Evolutionary conservation across 805 yeast species (phyloP).

Genomic region (Candida namnaoensis): DNA sequence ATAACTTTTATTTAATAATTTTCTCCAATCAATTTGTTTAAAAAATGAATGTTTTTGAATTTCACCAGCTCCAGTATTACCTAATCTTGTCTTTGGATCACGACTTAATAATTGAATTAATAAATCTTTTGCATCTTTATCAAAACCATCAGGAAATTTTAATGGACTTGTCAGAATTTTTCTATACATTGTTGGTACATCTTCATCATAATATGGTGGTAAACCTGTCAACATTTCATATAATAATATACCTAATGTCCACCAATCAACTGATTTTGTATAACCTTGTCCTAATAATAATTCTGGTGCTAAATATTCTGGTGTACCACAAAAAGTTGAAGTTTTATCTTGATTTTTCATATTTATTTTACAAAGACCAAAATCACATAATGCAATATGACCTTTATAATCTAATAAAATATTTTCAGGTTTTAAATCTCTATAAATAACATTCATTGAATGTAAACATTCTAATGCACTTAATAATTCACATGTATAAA

Average conservation of each 20-base stretch:
- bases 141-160: conserved; percentile 82
- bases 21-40: conserved; percentile 83
- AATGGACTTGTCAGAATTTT: conserved; percentile 87
- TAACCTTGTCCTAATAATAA: conserved; percentile 86
- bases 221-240: conserved; percentile 96
- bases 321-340: conserved; percentile 95
- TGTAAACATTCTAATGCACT: conserved; percentile 92
- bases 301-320: conserved; percentile 96
- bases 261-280: conserved; percentile 95
- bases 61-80: conserved; percentile 72
- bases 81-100: conserved; percentile 77
- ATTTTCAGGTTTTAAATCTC: conserved; percentile 95
- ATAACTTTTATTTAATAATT: conserved; percentile 75
- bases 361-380: conserved; percentile 91
- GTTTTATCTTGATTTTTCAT: conserved; percentile 87
- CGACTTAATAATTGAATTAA: conserved; percentile 68
- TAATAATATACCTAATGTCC: conserved; percentile 92
- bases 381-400: conserved; percentile 95
- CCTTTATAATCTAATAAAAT: conserved; percentile 93
- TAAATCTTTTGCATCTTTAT: conserved; percentile 76
- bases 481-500: conserved; percentile 89
- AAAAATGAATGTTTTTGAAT: conserved; percentile 83
- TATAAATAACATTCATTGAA: conserved; percentile 83
- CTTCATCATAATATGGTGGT: conserved; percentile 96
- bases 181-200: conserved; percentile 86